Base-by-base conservation (phyloP, 2,329 filamentous ascomycete genomes). In the Alternaria angustiovoidea region DNA sequence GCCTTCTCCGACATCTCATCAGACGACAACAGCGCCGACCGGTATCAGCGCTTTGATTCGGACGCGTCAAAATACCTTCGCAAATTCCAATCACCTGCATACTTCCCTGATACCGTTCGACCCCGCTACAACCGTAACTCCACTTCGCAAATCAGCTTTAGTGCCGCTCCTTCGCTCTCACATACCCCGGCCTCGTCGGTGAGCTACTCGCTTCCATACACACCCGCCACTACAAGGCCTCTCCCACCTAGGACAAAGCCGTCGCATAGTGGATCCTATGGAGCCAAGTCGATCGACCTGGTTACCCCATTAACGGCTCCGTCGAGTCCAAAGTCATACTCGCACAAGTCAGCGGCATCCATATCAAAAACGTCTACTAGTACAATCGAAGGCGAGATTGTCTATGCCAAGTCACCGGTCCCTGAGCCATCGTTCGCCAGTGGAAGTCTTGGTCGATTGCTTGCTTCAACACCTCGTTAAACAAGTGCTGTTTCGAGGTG, bases 171-270 rank as follows among this genome's bases (percentile, higher is more conserved):
- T 5, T 83, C 81, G 16, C 75, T 83, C 47, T 79, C 79, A 30
- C 80, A 83, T 65, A 82, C 82, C 4, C 81, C 82, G 8, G 75
- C 79, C 26, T 82, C 80, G 7, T 81, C 81, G 7, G 68, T 79
- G 54, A 81, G 80, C 68, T 81, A 78, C 44, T 83, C 81, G 12
- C 71, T 80, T n/a, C 76, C 79, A 6, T 81, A 79, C 36, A 78
- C 77, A 6, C 77, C 77, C 4, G 74, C 73, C 30, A 67, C 65
- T 34, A 75, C 67, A 12, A 72, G 79, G 44, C 79, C 80, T 1
- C 68, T 81, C 7, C 76, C 75, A 39, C 77, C 77, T 6, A 74
- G 78, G 64, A 78, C 74, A 38, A 79, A 78, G 65, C 79, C 78
- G 20, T 47, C 58, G 18, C 71, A 78, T 52, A 74, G 71, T 48